A percentile compares a stretch with the other conserved stretches of the same genome.
phyloP scores from a whole-genome alignment of 148 eudicot species.

The Polygonum aviculare region DNA sequence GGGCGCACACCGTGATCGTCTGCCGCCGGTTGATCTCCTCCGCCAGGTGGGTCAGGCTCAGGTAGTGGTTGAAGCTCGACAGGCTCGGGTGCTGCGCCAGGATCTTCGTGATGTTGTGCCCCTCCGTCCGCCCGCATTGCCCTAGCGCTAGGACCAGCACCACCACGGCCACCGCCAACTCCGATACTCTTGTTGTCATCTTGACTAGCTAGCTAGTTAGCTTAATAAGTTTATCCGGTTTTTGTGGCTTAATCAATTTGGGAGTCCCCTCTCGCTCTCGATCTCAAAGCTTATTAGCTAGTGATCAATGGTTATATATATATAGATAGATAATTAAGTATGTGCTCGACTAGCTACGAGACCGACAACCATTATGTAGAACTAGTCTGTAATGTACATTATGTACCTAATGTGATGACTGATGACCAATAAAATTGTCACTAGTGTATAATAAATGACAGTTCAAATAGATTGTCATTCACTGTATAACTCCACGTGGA shows the following conservation, averaged over 20 bases:
- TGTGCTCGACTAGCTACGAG: background rate
- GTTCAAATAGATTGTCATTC: too few relatives aligned
- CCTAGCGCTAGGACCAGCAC: background rate
- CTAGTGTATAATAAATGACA: too few relatives aligned
- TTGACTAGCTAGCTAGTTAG: background rate
- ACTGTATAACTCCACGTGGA: too few relatives aligned
- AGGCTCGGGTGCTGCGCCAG: slow-evolving; percentile 48
- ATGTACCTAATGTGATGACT: too few relatives aligned
- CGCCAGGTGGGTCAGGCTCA: slow-evolving; percentile 74
- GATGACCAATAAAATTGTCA: too few relatives aligned
- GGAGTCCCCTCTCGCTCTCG: too few relatives aligned
- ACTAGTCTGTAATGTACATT: background rate
- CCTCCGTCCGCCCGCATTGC: slow-evolving; percentile 1
- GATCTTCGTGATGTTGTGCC: slow-evolving; percentile 60
- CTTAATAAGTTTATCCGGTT: background rate
- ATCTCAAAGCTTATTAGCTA: too few relatives aligned
- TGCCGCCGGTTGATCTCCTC: slow-evolving; percentile 56
- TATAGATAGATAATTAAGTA: background rate
- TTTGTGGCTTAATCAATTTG: background rate
- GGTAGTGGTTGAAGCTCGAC: slow-evolving; percentile 70
- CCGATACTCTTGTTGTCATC: background rate
- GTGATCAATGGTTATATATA: too few relatives aligned
- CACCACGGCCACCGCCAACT: background rate
- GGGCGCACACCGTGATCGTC: slow-evolving; percentile 71
- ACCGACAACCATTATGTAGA: background rate